These are phyloP conservation scores for Bothriochloa decipiens DNA, from an alignment of 176 grass and related monocot species.

Conservation along the genomic window DNA sequence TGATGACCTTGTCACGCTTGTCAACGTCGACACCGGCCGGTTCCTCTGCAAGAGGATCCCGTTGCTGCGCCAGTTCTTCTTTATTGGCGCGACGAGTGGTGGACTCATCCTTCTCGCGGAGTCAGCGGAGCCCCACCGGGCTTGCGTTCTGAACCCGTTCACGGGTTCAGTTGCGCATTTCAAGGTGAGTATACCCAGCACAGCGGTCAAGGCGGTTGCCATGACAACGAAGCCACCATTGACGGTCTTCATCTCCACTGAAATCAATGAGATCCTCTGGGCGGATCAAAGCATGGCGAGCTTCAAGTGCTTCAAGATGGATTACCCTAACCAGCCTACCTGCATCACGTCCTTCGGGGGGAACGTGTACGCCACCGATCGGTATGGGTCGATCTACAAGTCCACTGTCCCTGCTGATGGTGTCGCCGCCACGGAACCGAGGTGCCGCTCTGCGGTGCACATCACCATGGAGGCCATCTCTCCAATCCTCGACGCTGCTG, in stretches of 20 bases:
- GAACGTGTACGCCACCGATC: not conserved
- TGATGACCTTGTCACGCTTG: not conserved
- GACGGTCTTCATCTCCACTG: not conserved
- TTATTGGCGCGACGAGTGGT: not conserved
- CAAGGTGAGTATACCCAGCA: not conserved
- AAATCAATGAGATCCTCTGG: not conserved
- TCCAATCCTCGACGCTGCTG: no score
- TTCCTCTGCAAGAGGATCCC: slow-evolving; percentile 13
- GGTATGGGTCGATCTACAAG: not conserved
- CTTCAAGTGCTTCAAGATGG: not conserved
- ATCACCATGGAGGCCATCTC: not conserved
- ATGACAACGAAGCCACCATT: not conserved
- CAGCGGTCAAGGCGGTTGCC: not conserved
- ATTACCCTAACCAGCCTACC: not conserved
- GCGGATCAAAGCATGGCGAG: not conserved
- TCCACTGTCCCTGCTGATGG: not conserved
- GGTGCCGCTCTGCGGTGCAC: not conserved
- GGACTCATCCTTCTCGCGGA: slow-evolving; percentile 12
- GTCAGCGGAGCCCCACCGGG: not conserved
- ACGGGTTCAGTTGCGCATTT: not conserved
- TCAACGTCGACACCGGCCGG: slow-evolving; percentile 13
- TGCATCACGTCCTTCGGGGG: not conserved
- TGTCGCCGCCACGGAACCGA: no score
- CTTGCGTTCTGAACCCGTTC: slow-evolving; percentile 17
- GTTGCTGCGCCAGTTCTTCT: not conserved